A percentile compares a stretch with the other conserved stretches of the same genome.
Conservation (phyloP, 1,284 basidiomycete genomes). For the Ceratobasidium sp. region DNA sequence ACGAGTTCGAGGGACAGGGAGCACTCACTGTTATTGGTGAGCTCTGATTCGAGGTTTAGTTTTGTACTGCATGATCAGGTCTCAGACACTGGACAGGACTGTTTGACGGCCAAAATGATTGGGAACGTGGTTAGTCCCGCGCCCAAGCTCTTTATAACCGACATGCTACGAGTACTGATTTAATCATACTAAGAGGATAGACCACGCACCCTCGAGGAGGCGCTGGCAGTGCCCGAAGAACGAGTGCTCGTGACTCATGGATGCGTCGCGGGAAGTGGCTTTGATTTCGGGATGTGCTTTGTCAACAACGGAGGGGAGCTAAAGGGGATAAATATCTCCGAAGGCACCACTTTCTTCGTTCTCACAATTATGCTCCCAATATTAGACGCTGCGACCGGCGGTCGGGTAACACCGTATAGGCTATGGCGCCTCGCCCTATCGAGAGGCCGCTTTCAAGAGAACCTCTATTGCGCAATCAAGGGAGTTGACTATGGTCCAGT, state of each 20-base stretch:
- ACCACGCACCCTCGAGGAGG: background rate
- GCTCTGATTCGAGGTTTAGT: background rate
- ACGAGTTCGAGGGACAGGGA: conserved; percentile 4
- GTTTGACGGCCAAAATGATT: background rate
- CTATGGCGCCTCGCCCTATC: conserved; percentile 19
- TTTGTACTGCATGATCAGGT: too few relatives aligned
- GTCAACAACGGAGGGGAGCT: background rate
- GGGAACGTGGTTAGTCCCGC: background rate
- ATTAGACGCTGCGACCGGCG: conserved; percentile 27
- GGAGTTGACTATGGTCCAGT: conserved; percentile 23
- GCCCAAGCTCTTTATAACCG: background rate
- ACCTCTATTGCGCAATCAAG: background rate
- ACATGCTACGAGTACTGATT: background rate
- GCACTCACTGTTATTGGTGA: conserved; percentile 19
- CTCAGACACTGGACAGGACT: background rate
- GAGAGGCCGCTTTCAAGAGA: background rate
- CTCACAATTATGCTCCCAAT: conserved; percentile 29
- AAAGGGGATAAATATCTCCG: background rate
- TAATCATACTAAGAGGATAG: too few relatives aligned
- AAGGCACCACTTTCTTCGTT: conserved; percentile 16
- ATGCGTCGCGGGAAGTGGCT: conserved; percentile 13
- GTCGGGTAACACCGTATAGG: conserved; percentile 19
- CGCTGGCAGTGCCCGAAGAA: background rate
- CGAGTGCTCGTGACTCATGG: background rate
- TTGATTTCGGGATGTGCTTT: conserved; percentile 9